Evolutionary conservation across 352 stramenopile genomes (phyloP).

Genomic region (Stephanocyclus meneghinianus): DNA sequence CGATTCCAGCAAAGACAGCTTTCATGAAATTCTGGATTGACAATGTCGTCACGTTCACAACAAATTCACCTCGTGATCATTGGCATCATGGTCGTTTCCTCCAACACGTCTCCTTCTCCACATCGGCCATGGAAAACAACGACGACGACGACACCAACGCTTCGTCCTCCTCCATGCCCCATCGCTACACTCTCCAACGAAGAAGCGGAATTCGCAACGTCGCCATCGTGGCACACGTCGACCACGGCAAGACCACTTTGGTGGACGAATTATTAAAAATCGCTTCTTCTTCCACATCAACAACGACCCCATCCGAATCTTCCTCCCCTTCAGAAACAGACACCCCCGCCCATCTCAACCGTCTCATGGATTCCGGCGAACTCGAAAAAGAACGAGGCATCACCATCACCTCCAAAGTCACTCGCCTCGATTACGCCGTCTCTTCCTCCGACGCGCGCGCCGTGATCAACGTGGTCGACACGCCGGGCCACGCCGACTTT

Average conservation of each 20-base stretch:
- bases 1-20: too few relatives aligned
- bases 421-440: conserved; percentile 90
- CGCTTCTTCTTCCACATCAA: conserved; percentile 31
- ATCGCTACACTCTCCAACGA: conserved; percentile 22
- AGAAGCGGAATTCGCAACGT: conserved; percentile 41
- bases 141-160: neutral
- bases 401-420: conserved; percentile 99
- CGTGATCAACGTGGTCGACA: conserved; percentile 97
- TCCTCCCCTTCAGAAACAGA: too few relatives aligned
- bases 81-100: too few relatives aligned
- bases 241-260: conserved; percentile 86
- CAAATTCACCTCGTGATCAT: too few relatives aligned
- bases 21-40: too few relatives aligned
- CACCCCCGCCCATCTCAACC: neutral
- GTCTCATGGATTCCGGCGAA: conserved; percentile 95
- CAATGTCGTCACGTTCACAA: too few relatives aligned
- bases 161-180: neutral
- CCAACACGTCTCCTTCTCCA: neutral
- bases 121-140: neutral
- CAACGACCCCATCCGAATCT: too few relatives aligned
- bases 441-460: neutral
- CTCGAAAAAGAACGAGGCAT: conserved; percentile 98
- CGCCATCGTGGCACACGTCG: conserved; percentile 83
- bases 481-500: conserved; percentile 98
- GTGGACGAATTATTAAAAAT: conserved; percentile 80